These are phyloP conservation scores for Argentina anserina DNA, from an alignment of 306 rosid species.

Conservation along the genomic window DNA sequence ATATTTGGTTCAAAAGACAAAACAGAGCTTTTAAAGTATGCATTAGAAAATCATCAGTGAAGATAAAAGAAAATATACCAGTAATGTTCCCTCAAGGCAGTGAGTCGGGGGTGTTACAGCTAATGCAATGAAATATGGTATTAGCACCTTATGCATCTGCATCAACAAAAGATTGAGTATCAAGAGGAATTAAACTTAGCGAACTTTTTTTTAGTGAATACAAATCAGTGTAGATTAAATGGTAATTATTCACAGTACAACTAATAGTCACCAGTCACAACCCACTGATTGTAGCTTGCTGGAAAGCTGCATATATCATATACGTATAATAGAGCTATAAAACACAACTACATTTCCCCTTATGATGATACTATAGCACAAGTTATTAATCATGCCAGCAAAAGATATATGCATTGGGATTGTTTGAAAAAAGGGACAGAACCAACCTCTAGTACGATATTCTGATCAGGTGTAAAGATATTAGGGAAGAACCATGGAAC, in stretches of 20 bases:
- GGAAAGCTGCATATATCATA: background rate
- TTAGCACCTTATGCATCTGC: conserved; percentile 86
- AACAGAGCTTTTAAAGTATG: background rate
- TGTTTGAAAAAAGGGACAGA: conserved; percentile 14
- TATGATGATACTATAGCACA: background rate
- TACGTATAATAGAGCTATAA: background rate
- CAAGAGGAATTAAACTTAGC: background rate
- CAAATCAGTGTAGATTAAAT: background rate
- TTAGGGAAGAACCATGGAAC: conserved; percentile 78
- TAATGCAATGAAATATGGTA: conserved; percentile 72
- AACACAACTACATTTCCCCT: background rate
- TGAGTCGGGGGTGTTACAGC: conserved; percentile 72
- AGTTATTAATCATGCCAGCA: background rate
- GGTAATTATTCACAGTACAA: background rate
- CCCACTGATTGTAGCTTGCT: background rate
- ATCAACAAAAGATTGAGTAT: conserved; percentile 14
- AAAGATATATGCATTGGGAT: background rate
- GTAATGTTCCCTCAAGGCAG: conserved; percentile 87
- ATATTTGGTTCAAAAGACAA: background rate
- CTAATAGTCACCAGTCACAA: background rate
- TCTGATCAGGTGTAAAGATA: conserved; percentile 70
- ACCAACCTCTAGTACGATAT: conserved; percentile 70
- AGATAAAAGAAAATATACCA: conserved; percentile 49
- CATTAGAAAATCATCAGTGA: background rate
- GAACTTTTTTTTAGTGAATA: background rate